Conservation (phyloP, 2,329 filamentous ascomycete genomes). For the Pyrenochaeta sp. region DNA sequence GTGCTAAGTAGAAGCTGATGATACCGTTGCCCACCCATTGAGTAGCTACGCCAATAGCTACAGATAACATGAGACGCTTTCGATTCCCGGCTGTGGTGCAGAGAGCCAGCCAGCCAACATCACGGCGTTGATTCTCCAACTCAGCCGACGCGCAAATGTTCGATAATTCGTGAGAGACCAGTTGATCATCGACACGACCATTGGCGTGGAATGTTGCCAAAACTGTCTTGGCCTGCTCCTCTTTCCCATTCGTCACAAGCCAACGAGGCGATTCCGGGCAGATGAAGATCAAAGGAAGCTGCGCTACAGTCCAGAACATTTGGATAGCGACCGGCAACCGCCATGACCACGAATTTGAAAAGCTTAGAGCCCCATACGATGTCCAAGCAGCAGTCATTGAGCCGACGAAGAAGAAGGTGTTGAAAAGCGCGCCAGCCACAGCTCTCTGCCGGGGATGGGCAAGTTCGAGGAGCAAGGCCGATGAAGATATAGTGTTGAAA, state of each 20-base stretch:
- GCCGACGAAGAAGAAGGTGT: slow-evolving; percentile 25
- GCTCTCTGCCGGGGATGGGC: slow-evolving; percentile 24
- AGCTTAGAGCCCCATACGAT: slow-evolving; percentile 13
- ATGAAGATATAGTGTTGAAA: slow-evolving; percentile 19
- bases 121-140: neutral
- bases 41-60: slow-evolving; percentile 48
- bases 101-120: slow-evolving; percentile 12
- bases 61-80: slow-evolving; percentile 50
- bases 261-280: slow-evolving; percentile 67
- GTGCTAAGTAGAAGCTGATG: slow-evolving; percentile 50
- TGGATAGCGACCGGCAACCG: slow-evolving; percentile 16
- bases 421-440: slow-evolving; percentile 24
- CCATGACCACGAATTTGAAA: slow-evolving; percentile 22
- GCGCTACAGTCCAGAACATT: slow-evolving; percentile 12
- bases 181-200: slow-evolving; percentile 47
- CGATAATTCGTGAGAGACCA: slow-evolving; percentile 12
- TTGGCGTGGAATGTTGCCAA: slow-evolving; percentile 63
- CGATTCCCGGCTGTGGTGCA: slow-evolving; percentile 46
- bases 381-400: slow-evolving; percentile 17
- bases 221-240: slow-evolving; percentile 61
- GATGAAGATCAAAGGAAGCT: slow-evolving; percentile 10
- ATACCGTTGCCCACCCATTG: slow-evolving; percentile 55
- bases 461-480: slow-evolving; percentile 22
- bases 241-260: slow-evolving; percentile 63
- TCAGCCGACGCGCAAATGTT: slow-evolving; percentile 10